Evolutionary conservation across 495 filamentous ascomycete species (phyloP), one percentile per base, ranked within the genome.

Genomic region (Niebla homalea): DNA sequence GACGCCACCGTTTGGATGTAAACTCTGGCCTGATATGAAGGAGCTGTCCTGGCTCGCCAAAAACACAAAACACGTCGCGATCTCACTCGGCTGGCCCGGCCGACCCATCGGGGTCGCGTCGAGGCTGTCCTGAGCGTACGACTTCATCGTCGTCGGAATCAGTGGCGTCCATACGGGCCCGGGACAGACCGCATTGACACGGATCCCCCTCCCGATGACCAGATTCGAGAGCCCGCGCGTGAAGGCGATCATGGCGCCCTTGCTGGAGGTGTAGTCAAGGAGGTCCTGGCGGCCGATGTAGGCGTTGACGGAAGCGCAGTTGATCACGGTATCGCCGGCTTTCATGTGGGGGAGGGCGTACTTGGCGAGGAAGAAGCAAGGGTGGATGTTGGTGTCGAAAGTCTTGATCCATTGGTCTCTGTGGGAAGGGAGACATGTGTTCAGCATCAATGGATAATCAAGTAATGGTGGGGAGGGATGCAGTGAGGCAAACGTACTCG

Each of bases 91-190:
- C 67, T 88, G 84, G 0, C 77, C 80, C 0, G 85, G 85, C 26
- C 88, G 69, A 11, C 87, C 85, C 72, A 93, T 89, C 0, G 87
- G 87, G 21, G 75, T 77, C 0, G 51, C 55, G 46, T 78, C 79
- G 64, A 92, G 89, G 46, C 80, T 68, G 62, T 87, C 76, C 68
- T 85, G 74, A 0, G 80, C 83, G 36, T 75, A 64, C 2, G 80
- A 71, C 37, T 62, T 75, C 87, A 92, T 92, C 0, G 85, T 92
- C 0, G 82, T 66, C 4, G 84, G 83, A 46, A 89, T 87, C 35
- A 90, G 69, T 1, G 88, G 88, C 0, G 87, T 89, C 87, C 87
- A 92, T 23, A 93, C 78, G 0, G 85, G 86, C 0, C 88, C 88
- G 0, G 87, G 87, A 21, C 83, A 85, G 2, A 94, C 73, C 16